Evolutionary conservation across 352 stramenopile species (phyloP).

Genomic region (Phytophthora ohioensis): DNA sequence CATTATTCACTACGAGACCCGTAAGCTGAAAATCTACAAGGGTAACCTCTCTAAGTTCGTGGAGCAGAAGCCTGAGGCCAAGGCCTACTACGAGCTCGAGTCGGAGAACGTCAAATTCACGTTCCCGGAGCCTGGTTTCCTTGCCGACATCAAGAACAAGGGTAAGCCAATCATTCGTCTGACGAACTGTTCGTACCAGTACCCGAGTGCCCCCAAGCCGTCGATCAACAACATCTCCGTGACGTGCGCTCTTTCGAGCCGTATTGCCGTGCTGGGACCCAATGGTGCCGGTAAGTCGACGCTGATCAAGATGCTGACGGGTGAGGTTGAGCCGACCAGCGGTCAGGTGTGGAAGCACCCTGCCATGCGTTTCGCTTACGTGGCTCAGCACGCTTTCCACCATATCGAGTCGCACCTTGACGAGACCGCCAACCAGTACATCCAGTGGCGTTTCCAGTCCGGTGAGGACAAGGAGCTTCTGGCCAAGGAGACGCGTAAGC

Average conservation of each 20-base stretch:
- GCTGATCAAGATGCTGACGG: constrained; percentile 95
- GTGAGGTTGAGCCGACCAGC: constrained; percentile 78
- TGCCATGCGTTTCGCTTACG: constrained; percentile 95
- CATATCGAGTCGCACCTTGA: constrained; percentile 98
- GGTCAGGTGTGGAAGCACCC: constrained; percentile 89
- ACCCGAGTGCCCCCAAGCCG: constrained; percentile 80
- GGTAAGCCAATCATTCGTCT: constrained; percentile 92
- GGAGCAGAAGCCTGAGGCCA: constrained; percentile 88
- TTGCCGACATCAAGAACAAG: constrained; percentile 93
- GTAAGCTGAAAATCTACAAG: constrained; percentile 91
- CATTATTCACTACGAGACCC: constrained; percentile 98
- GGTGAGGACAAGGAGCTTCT: constrained; percentile 92
- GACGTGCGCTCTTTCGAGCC: constrained; percentile 81
- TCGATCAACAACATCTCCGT: constrained; percentile 88
- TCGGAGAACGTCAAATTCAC: constrained; percentile 88
- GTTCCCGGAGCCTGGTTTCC: constrained; percentile 89
- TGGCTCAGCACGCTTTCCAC: constrained; percentile 98
- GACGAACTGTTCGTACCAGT: constrained; percentile 87
- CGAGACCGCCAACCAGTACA: constrained; percentile 96
- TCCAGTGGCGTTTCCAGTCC: constrained; percentile 97
- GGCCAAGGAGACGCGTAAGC: constrained; percentile 92
- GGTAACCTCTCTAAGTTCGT: constrained; percentile 89
- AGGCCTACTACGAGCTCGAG: constrained; percentile 91
- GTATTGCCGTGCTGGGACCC: constrained; percentile 85
- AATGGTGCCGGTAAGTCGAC: constrained; percentile 97